Evolutionary conservation across 1,284 basidiomycete species (phyloP).

Genomic region (Paramarasmius palmivorus): DNA sequence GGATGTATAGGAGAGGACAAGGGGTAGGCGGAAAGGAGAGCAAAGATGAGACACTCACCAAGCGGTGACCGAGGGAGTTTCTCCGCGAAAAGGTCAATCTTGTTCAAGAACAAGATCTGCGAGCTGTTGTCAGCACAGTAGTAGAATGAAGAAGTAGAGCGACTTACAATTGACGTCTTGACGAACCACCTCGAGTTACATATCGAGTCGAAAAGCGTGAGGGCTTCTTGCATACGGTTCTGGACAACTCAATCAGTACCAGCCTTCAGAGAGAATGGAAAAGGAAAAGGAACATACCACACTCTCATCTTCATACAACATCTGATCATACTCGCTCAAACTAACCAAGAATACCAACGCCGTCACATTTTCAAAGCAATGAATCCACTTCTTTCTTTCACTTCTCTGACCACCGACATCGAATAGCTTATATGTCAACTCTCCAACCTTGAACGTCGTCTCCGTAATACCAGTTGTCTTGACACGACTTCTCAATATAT

Average conservation of each 20-base stretch:
- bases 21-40: background rate
- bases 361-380: conserved; percentile 97
- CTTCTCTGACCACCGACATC: conserved; percentile 95
- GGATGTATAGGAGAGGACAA: background rate
- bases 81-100: conserved; percentile 95
- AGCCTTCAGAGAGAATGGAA: too few species aligned
- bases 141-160: background rate
- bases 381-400: conserved; percentile 95
- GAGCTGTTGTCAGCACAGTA: too few species aligned
- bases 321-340: conserved; percentile 93
- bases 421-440: conserved; percentile 89
- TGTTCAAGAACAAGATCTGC: conserved; percentile 92
- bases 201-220: conserved; percentile 88
- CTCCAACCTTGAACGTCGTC: conserved; percentile 91
- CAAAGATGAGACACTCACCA: conserved; percentile 43
- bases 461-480: conserved; percentile 98
- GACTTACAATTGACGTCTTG: conserved; percentile 81
- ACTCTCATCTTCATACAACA: conserved; percentile 91
- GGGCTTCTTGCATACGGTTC: conserved; percentile 87
- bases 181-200: conserved; percentile 95
- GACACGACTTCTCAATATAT: conserved; percentile 85
- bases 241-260: too few species aligned
- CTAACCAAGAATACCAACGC: conserved; percentile 93
- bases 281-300: conserved; percentile 84
- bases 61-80: conserved; percentile 89